phyloP scores from a whole-genome alignment of 1,139 yeast species.

The Magnusiomyces magnusii region DNA sequence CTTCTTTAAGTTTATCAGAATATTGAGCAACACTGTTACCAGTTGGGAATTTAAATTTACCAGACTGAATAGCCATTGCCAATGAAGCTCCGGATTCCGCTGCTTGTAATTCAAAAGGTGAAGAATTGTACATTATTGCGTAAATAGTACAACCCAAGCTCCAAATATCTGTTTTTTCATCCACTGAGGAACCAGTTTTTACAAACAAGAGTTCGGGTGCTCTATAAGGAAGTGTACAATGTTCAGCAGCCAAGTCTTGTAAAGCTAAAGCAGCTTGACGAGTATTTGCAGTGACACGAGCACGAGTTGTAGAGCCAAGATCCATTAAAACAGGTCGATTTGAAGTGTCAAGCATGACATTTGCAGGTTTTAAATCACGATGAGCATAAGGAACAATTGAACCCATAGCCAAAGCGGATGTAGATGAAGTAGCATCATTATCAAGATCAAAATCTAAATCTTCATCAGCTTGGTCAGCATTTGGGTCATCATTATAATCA shows the following conservation, averaged over 20 bases:
- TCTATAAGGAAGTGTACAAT: constrained; percentile 78
- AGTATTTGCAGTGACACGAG: constrained; percentile 46
- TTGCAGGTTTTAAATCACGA: constrained; percentile 82
- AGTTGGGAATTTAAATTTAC: constrained; percentile 59
- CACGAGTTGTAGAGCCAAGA: constrained; percentile 69
- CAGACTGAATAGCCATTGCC: constrained; percentile 66
- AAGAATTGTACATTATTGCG: constrained; percentile 65
- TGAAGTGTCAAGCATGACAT: constrained; percentile 68
- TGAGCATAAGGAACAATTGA: constrained; percentile 72
- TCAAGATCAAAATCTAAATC: constrained; percentile 15
- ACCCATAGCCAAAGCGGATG: constrained; percentile 36
- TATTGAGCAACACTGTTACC: constrained; percentile 37
- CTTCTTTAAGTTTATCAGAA: constrained; percentile 45
- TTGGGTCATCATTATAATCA: constrained; percentile 11
- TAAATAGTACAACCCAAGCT: constrained; percentile 79
- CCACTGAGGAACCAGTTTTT: constrained; percentile 51
- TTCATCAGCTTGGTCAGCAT: constrained; percentile 24
- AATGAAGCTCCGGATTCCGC: constrained; percentile 76
- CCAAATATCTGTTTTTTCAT: constrained; percentile 84
- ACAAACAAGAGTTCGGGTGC: constrained; percentile 89
- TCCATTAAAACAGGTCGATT: constrained; percentile 78
- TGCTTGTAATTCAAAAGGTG: constrained; percentile 85
- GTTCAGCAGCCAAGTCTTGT: constrained; percentile 78
- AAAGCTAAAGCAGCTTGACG: constrained; percentile 68
- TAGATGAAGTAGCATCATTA: constrained; percentile 16